Percentiles rank a stretch among this genome's conserved stretches.
These are phyloP conservation scores for Papiliotrema nemorosa DNA, from an alignment of 1,284 basidiomycete species.

Conservation along the genomic window DNA sequence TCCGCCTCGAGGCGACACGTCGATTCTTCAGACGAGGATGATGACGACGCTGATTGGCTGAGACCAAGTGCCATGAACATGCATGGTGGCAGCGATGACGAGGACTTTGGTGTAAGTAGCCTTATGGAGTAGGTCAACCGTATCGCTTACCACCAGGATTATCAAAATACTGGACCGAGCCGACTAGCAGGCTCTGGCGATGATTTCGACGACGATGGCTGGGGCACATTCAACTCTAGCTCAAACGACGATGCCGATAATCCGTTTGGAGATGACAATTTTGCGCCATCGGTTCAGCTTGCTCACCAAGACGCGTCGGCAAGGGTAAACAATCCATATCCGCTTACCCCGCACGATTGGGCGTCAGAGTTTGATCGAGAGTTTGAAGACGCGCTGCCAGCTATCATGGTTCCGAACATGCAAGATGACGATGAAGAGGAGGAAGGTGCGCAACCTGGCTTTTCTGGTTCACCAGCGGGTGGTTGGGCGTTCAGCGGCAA, in stretches of 20 bases:
- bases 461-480: conserved; percentile 5
- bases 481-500: conserved; percentile 36
- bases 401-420: conserved; percentile 16
- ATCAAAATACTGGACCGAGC: conserved; percentile 12
- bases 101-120: conserved; percentile 43
- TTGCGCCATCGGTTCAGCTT: conserved; percentile 11
- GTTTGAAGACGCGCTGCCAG: conserved; percentile 19
- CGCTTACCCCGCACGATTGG: conserved; percentile 44
- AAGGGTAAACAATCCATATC: conserved; percentile 1
- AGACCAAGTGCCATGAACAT: conserved; percentile 20
- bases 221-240: conserved; percentile 42
- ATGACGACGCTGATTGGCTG: conserved; percentile 47
- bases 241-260: conserved; percentile 28
- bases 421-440: conserved; percentile 27
- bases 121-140: neutral
- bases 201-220: conserved; percentile 41
- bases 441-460: neutral
- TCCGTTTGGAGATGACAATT: conserved; percentile 45
- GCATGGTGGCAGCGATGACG: conserved; percentile 24
- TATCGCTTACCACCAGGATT: conserved; percentile 17
- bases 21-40: conserved; percentile 44
- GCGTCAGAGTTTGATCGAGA: conserved; percentile 42
- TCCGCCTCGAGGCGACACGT: conserved; percentile 17
- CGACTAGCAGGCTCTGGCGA: conserved; percentile 2
- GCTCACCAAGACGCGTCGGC: conserved; percentile 1